Conservation (phyloP, 148 eudicot species). For the Amaranthus palmeri region DNA sequence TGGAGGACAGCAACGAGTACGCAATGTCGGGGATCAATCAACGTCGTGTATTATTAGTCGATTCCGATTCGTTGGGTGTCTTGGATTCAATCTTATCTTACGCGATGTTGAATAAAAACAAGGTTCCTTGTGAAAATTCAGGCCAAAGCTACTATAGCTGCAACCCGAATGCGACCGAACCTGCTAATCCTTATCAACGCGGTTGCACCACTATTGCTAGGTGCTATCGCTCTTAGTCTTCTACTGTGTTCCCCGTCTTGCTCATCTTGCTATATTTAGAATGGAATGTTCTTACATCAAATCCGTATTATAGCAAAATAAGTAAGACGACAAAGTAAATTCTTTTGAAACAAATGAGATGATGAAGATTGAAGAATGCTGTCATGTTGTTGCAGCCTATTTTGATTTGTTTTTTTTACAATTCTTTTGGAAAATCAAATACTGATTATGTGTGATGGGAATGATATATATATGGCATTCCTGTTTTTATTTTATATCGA, state of each 20-base stretch:
- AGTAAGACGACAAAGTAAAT: no score
- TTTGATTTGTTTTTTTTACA: no score
- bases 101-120: slow-evolving; percentile 50
- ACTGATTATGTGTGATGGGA: no score
- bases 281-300: no score
- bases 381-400: no score
- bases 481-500: no score
- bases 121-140: slow-evolving; percentile 52
- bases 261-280: no score
- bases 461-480: no score
- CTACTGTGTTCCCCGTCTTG: not conserved
- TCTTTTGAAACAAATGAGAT: no score
- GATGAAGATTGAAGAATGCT: no score
- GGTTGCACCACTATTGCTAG: not conserved
- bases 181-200: slow-evolving; percentile 15
- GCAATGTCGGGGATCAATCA: slow-evolving; percentile 45
- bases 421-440: no score
- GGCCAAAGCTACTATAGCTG: slow-evolving; percentile 84
- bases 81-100: slow-evolving; percentile 41
- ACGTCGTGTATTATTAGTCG: slow-evolving; percentile 37
- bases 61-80: slow-evolving; percentile 20
- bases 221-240: slow-evolving; percentile 1
- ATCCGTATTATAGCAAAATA: no score
- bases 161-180: slow-evolving; percentile 6
- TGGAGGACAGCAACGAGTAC: slow-evolving; percentile 36